Percentiles rank a stretch among this genome's conserved stretches.
Conservation (phyloP, 2,329 filamentous ascomycete species). For the Claviceps sp. region DNA sequence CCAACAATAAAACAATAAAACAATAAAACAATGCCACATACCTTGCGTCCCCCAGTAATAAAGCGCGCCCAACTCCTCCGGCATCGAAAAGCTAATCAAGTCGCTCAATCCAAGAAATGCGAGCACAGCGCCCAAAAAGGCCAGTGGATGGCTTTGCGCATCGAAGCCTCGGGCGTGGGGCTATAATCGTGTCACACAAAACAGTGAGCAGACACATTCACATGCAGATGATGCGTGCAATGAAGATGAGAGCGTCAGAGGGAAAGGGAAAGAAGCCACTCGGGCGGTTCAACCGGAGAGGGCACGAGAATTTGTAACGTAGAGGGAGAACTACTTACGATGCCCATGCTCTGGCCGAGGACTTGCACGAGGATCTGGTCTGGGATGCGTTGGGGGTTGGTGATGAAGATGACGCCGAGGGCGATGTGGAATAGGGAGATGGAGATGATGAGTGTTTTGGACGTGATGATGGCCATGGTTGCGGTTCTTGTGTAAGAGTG, state of each 20-base stretch:
- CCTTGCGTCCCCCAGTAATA: conserved; percentile 56
- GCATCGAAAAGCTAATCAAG: conserved; percentile 50
- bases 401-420: conserved; percentile 71
- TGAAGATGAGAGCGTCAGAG: too few relatives aligned
- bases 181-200: conserved; percentile 22
- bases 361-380: conserved; percentile 72
- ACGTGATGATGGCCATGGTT: conserved; percentile 69
- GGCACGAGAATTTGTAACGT: too few relatives aligned
- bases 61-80: conserved; percentile 50
- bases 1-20: too few relatives aligned
- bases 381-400: conserved; percentile 55
- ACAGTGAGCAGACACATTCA: too few relatives aligned
- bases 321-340: conserved; percentile 38
- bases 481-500: neutral
- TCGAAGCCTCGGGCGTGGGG: conserved; percentile 56
- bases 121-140: conserved; percentile 58
- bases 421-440: conserved; percentile 77
- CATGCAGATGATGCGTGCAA: too few relatives aligned
- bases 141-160: conserved; percentile 53
- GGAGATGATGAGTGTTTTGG: conserved; percentile 66
- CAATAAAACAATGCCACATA: conserved; percentile 16
- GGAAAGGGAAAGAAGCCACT: too few relatives aligned
- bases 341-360: conserved; percentile 68
- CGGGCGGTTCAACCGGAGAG: too few relatives aligned
- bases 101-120: conserved; percentile 47